These are phyloP conservation scores for Magnolia kwangsiensis DNA, from an alignment of 164 flowering plant genomes.

Conservation along the genomic window DNA sequence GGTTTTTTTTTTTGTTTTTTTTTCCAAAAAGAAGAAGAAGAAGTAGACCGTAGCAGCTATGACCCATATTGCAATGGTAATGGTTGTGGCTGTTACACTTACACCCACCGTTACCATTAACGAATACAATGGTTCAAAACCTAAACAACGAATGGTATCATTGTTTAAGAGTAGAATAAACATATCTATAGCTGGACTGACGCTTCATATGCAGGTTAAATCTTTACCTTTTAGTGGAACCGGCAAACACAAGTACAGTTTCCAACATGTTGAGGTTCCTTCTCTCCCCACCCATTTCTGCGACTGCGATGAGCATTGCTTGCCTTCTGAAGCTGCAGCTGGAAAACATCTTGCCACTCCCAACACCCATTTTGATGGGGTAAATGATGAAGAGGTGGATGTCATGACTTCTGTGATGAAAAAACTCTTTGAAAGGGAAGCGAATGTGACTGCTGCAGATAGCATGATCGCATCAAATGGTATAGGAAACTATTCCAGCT, in stretches of 20 bases:
- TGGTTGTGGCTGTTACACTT: too few relatives aligned
- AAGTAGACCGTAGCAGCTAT: too few relatives aligned
- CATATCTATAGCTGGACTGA: background rate
- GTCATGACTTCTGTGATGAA: slow-evolving; percentile 73
- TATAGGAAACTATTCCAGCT: background rate
- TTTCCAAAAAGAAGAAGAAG: too few relatives aligned
- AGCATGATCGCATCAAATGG: background rate
- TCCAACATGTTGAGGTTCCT: slow-evolving; percentile 66
- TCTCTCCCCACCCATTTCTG: slow-evolving; percentile 73
- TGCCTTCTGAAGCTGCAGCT: slow-evolving; percentile 18
- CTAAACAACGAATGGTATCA: background rate
- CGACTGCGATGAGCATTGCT: slow-evolving; percentile 82
- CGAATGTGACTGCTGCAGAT: slow-evolving; percentile 8
- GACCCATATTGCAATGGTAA: too few relatives aligned
- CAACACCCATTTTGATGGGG: slow-evolving; percentile 27
- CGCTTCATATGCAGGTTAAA: slow-evolving; percentile 51
- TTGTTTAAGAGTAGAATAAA: background rate
- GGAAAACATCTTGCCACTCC: slow-evolving; percentile 16
- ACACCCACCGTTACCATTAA: too few relatives aligned
- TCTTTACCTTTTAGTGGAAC: slow-evolving; percentile 64
- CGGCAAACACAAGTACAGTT: slow-evolving; percentile 95
- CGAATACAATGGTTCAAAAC: too few relatives aligned
- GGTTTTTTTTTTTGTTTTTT: too few relatives aligned
- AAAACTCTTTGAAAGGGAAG: slow-evolving; percentile 53
- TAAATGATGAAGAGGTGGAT: slow-evolving; percentile 51